Evolutionary conservation across 2,329 filamentous ascomycete genomes (phyloP).

Genomic region (Sarocladium strictum): DNA sequence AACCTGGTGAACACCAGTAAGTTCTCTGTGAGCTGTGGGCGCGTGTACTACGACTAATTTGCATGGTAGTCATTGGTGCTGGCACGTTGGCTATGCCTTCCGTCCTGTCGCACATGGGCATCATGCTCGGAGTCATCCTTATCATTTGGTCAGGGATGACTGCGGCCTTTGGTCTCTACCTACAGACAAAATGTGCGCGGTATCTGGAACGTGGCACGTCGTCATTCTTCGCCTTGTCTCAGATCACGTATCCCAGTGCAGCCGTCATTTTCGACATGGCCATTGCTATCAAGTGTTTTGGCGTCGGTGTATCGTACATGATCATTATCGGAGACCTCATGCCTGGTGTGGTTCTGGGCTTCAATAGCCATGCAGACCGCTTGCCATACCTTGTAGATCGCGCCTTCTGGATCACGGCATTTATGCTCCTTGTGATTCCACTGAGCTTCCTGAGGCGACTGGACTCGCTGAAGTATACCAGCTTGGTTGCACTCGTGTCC

Average conservation of each 20-base stretch:
- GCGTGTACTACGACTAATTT: slow-evolving; percentile 13
- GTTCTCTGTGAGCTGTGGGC: slow-evolving; percentile 19
- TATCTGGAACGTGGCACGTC: slow-evolving; percentile 85
- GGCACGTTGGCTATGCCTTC: slow-evolving; percentile 94
- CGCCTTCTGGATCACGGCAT: slow-evolving; percentile 96
- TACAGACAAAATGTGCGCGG: slow-evolving; percentile 86
- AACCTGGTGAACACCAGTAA: slow-evolving; percentile 94
- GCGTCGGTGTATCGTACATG: slow-evolving; percentile 92
- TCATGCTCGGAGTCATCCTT: slow-evolving; percentile 73
- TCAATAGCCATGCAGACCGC: slow-evolving; percentile 56
- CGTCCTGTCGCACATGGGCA: slow-evolving; percentile 92
- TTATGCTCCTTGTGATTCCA: slow-evolving; percentile 95
- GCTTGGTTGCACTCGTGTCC: slow-evolving; percentile 80
- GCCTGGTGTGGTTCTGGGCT: slow-evolving; percentile 85
- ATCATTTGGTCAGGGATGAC: slow-evolving; percentile 89
- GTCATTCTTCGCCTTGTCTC: slow-evolving; percentile 94
- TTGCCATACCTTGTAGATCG: slow-evolving; percentile 76
- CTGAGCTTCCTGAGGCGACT: slow-evolving; percentile 85
- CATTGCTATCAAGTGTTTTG: slow-evolving; percentile 97
- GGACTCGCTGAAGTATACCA: slow-evolving; percentile 97
- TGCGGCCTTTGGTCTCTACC: slow-evolving; percentile 87
- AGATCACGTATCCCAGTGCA: slow-evolving; percentile 94
- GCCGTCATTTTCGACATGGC: slow-evolving; percentile 92
- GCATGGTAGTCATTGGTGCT: slow-evolving; percentile 73
- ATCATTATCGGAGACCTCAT: slow-evolving; percentile 99